Conservation (phyloP, 1,284 basidiomycete genomes). For the Ceratobasidium sp. region DNA sequence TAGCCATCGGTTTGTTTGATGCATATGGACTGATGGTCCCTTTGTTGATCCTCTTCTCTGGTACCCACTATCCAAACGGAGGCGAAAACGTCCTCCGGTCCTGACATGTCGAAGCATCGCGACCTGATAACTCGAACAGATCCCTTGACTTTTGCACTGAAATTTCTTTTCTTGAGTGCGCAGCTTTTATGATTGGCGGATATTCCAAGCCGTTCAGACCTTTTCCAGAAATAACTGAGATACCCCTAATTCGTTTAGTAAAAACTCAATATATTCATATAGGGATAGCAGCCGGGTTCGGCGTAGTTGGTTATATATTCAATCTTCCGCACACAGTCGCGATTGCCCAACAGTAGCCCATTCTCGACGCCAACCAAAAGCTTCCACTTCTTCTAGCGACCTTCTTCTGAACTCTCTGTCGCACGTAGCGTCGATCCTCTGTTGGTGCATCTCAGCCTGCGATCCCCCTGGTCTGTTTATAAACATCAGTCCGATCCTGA, state of each 20-base stretch:
- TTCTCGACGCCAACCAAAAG: background rate
- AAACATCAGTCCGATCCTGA: background rate
- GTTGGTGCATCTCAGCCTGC: background rate
- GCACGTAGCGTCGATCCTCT: constrained; percentile 12
- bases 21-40: constrained; percentile 20
- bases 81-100: background rate
- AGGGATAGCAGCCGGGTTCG: constrained; percentile 17
- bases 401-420: constrained; percentile 1
- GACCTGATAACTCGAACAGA: too few relatives aligned
- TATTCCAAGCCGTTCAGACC: constrained; percentile 1
- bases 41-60: constrained; percentile 7
- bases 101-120: too few relatives aligned
- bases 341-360: constrained; percentile 8
- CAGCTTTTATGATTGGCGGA: background rate
- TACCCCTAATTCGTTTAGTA: constrained; percentile 8
- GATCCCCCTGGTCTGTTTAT: constrained; percentile 26
- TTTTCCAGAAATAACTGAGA: constrained; percentile 9
- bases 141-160: too few relatives aligned
- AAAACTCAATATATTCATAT: constrained; percentile 14
- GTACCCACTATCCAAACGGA: constrained; percentile 9
- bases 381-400: constrained; percentile 23
- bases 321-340: background rate
- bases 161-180: constrained; percentile 8
- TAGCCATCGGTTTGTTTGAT: constrained; percentile 21
- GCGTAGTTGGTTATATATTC: background rate